These are phyloP conservation scores for Amaranthus tricolor DNA, from an alignment of 179 eudicot species.

Conservation along the genomic window DNA sequence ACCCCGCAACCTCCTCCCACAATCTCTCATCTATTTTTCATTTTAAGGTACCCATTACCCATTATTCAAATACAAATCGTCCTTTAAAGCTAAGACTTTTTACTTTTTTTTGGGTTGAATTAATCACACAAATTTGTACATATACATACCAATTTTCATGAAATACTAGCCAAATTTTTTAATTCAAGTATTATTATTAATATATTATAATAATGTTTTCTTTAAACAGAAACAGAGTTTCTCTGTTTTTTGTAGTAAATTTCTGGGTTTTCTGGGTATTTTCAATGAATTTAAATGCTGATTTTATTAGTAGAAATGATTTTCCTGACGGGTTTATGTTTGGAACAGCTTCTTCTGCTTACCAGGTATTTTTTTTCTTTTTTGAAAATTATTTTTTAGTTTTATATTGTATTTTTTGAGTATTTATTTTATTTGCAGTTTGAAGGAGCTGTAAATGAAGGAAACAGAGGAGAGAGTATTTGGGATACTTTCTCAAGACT, in stretches of 20 bases:
- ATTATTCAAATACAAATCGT: too few species aligned
- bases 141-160: neutral
- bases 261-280: neutral
- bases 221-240: neutral
- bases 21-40: neutral
- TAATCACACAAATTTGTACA: too few species aligned
- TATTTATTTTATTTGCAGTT: constrained; percentile 36
- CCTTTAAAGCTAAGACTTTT: too few species aligned
- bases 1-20: neutral
- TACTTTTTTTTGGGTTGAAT: too few species aligned
- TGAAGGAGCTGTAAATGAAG: constrained; percentile 98
- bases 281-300: neutral
- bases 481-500: constrained; percentile 80
- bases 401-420: neutral
- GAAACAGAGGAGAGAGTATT: constrained; percentile 80
- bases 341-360: constrained; percentile 92
- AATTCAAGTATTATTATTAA: too few species aligned
- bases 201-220: too few species aligned
- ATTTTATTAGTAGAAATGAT: constrained; percentile 41
- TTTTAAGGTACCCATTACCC: too few species aligned
- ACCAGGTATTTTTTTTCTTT: constrained; percentile 44
- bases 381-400: neutral
- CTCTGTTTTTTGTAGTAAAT: constrained; percentile 19
- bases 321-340: constrained; percentile 70
- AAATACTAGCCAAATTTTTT: too few species aligned